These are phyloP conservation scores for Puccinia coronata DNA, from an alignment of 1,284 basidiomycete genomes.

Conservation along the genomic window DNA sequence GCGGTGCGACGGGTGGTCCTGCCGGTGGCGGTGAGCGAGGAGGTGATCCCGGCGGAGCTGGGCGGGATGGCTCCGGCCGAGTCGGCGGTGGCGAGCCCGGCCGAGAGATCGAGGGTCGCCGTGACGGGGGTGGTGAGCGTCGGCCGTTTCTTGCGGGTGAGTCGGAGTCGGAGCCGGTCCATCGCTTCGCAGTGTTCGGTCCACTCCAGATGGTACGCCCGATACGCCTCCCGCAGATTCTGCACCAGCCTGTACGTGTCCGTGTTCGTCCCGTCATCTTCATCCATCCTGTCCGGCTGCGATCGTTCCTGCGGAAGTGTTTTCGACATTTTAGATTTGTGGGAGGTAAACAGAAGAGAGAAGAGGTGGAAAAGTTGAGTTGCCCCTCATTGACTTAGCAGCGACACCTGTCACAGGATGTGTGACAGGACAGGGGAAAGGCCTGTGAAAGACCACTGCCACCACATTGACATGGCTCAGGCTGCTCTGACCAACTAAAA, in stretches of 20 bases:
- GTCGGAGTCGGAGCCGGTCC: conserved; percentile 34
- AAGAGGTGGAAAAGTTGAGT: too few species aligned
- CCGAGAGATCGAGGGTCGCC: not conserved
- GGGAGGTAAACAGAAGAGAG: too few species aligned
- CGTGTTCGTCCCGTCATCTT: not conserved
- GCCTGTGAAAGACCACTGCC: too few species aligned
- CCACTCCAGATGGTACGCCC: conserved; percentile 41
- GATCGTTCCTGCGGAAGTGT: too few species aligned
- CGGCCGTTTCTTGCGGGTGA: conserved; percentile 36
- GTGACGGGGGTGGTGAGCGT: conserved; percentile 22
- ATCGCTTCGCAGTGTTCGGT: conserved; percentile 49
- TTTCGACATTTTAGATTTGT: too few species aligned
- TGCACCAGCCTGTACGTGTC: not conserved
- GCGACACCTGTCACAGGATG: too few species aligned
- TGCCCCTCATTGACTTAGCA: too few species aligned
- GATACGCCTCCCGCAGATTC: conserved; percentile 35
- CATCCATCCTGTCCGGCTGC: too few species aligned
- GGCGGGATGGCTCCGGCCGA: not conserved
- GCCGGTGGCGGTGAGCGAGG: conserved; percentile 21
- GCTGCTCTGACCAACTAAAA: too few species aligned
- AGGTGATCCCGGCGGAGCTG: conserved; percentile 2
- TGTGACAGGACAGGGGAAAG: too few species aligned
- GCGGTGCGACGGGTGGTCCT: conserved; percentile 44
- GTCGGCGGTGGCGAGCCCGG: not conserved
- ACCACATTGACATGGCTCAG: too few species aligned